Evolutionary conservation across 2,329 filamentous ascomycete species (phyloP).

Genomic region (Orbilia oligospora): DNA sequence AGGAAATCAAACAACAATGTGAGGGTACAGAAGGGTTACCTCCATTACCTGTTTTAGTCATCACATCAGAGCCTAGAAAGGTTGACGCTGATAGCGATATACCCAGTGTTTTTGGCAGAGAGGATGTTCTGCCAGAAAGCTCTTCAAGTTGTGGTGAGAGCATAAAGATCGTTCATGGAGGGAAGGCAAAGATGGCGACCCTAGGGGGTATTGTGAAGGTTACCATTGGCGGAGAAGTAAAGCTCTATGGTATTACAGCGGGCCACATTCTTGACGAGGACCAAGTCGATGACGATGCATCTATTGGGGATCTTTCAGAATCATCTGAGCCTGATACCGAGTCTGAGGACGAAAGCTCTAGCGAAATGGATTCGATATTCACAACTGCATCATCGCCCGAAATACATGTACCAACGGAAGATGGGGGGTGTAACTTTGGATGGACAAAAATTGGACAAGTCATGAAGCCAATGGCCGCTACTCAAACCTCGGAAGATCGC

Average conservation of each 20-base stretch:
- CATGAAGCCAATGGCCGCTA: not conserved
- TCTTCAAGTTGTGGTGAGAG: conserved; percentile 39
- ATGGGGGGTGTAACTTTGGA: conserved; percentile 26
- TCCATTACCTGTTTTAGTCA: conserved; percentile 33
- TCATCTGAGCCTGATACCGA: not conserved
- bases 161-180: conserved; percentile 36
- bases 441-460: conserved; percentile 38
- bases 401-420: conserved; percentile 42
- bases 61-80: conserved; percentile 23
- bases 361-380: not conserved
- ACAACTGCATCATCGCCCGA: not conserved
- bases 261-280: conserved; percentile 32
- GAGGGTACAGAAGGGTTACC: conserved; percentile 35
- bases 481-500: not conserved
- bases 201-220: conserved; percentile 40
- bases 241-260: conserved; percentile 36
- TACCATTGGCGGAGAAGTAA: conserved; percentile 9
- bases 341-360: conserved; percentile 22
- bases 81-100: not conserved
- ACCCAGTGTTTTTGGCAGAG: conserved; percentile 21
- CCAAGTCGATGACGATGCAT: not conserved
- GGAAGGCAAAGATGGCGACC: conserved; percentile 39
- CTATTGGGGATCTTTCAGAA: not conserved
- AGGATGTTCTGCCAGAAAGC: conserved; percentile 4
- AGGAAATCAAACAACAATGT: conserved; percentile 47